Base-by-base conservation (phyloP, 176 grass and related monocot species). In the Carex pumila region DNA sequence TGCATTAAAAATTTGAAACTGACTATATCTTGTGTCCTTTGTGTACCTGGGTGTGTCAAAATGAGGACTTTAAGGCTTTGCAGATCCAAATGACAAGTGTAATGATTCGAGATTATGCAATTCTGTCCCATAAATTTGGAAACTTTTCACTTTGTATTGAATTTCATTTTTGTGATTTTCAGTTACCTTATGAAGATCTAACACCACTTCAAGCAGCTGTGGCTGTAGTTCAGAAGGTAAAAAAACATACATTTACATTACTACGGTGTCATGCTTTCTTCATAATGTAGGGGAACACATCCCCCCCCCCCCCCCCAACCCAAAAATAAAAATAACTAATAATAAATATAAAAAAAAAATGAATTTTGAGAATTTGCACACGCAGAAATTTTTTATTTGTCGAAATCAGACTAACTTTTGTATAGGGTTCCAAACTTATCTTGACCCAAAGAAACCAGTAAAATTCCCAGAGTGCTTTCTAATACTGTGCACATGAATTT, bases 181-280 rank as follows among this genome's bases (percentile, higher is more conserved):
- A 96, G 94, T 83, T 96, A 89, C 94, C 94, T 60, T 93, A 97
- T 37, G 89, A 93, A 89, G 86, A 96, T 11, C 83, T 96, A 82
- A 96, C 94, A 47, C 94, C 94, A 69, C 85, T 96, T 71, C 94
- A 96, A 83, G 91, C 94, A 69, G 94, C 94, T 15, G 89, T 96
- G 65, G 87, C 86, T 4, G 94, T 96, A 65, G 94, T 93, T 83
- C 94, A 96, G 67, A 96, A 96, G 87, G 94, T 96, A 7, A 41
- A 52, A 52, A 29, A 31, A 59, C 5, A n/a, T 34, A 6, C 29
- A 9, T 69, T 41, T 36, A 10, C 13, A 37, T 30, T 47, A 53
- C n/a, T 25, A 61, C 13, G 15, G 17, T 63, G 37, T 62, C 8
- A 5, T 43, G 79, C 57, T 78, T 78, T 10, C 19, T 56, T 30